Evolutionary conservation across 257 asterid genomes (phyloP).

Genomic region (Penstemon newberryi): DNA sequence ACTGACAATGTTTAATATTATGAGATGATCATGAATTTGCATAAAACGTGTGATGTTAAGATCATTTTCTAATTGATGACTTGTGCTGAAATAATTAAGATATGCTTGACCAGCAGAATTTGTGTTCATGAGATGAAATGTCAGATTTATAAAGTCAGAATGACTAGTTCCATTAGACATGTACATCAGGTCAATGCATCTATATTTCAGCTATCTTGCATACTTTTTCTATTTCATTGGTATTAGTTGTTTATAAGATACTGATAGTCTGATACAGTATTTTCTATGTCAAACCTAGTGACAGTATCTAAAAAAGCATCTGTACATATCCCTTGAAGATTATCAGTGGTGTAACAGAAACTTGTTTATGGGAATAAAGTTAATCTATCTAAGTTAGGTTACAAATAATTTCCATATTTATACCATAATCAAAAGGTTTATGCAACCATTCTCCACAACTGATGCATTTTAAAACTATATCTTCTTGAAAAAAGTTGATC

Average conservation of each 20-base stretch:
- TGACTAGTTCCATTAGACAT: no score
- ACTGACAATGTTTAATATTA: not conserved
- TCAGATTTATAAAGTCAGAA: no score
- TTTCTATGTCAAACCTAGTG: not conserved
- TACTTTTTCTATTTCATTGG: not conserved
- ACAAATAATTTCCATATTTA: not conserved
- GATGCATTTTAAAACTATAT: no score
- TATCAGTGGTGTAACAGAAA: not conserved
- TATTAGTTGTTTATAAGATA: not conserved
- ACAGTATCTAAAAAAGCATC: not conserved
- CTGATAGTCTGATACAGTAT: not conserved
- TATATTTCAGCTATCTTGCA: no score
- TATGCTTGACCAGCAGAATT: not conserved
- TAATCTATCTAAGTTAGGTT: not conserved
- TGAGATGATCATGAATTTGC: not conserved
- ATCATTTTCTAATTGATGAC: not conserved
- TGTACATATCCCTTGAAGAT: not conserved
- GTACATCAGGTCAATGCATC: no score
- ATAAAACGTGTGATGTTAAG: not conserved
- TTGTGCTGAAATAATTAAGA: not conserved
- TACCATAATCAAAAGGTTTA: not conserved
- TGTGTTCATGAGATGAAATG: not conserved
- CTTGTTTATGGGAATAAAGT: no score
- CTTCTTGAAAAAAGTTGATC: no score
- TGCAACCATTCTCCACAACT: not conserved